Evolutionary conservation across 2,329 filamentous ascomycete genomes (phyloP).

Genomic region (Epichloe brachyelytri): DNA sequence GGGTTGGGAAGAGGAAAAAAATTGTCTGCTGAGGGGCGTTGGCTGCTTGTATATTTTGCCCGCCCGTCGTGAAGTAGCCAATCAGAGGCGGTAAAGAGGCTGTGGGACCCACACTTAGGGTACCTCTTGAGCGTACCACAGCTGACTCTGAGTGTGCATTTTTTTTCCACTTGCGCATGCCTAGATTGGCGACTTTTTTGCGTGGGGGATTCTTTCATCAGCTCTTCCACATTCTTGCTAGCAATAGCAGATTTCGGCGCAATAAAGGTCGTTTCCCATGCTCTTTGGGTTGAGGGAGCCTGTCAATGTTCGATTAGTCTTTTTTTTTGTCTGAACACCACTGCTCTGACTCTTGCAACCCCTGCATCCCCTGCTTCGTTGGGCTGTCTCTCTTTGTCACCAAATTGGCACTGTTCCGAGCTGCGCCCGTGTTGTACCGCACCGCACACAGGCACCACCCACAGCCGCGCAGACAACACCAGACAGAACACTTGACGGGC

Average conservation of each 20-base stretch:
- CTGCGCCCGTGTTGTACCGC: neutral
- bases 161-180: neutral
- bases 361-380: neutral
- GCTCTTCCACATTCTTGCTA: too few species aligned
- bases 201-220: neutral
- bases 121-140: slow-evolving; percentile 7
- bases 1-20: slow-evolving; percentile 18
- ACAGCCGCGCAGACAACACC: too few species aligned
- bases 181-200: neutral
- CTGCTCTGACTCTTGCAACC: neutral
- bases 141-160: neutral
- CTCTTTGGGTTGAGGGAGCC: neutral
- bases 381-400: neutral
- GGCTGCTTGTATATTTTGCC: slow-evolving; percentile 20
- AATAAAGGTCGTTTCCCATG: too few species aligned
- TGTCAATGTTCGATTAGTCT: neutral
- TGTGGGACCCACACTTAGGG: slow-evolving; percentile 12
- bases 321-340: neutral
- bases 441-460: neutral
- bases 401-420: neutral
- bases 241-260: too few species aligned
- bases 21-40: slow-evolving; percentile 26
- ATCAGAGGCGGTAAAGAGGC: slow-evolving; percentile 7
- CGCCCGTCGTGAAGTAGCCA: slow-evolving; percentile 8
- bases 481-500: too few species aligned